phyloP scores from a whole-genome alignment of 108 stramenopile genomes.

The Skeletonema tropicum region DNA sequence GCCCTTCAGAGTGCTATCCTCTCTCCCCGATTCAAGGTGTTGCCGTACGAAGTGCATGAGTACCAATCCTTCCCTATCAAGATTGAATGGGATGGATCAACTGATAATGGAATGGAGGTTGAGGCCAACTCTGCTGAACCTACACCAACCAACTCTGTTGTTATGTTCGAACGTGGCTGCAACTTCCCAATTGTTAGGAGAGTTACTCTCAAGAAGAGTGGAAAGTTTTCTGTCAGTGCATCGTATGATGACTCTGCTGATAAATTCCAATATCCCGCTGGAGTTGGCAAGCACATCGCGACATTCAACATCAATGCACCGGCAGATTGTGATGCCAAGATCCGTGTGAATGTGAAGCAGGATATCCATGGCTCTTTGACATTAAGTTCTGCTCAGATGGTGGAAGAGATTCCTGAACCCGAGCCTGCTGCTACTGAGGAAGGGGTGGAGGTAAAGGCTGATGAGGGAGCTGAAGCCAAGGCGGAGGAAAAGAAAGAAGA shows the following conservation, averaged over 20 bases:
- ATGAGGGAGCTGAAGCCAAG: slow-evolving; percentile 58
- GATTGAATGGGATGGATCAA: slow-evolving; percentile 90
- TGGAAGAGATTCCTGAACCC: slow-evolving; percentile 86
- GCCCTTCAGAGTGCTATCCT: slow-evolving; percentile 97
- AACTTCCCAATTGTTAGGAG: slow-evolving; percentile 94
- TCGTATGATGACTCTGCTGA: slow-evolving; percentile 66
- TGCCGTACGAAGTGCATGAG: slow-evolving; percentile 94
- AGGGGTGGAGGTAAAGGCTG: slow-evolving; percentile 48
- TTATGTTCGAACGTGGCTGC: slow-evolving; percentile 91
- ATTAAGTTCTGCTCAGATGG: slow-evolving; percentile 92
- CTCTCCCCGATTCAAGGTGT: slow-evolving; percentile 95
- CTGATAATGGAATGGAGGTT: slow-evolving; percentile 62
- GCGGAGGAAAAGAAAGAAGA: slow-evolving; percentile 40
- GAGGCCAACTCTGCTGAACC: slow-evolving; percentile 58
- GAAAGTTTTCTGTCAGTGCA: slow-evolving; percentile 78
- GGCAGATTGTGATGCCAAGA: slow-evolving; percentile 74
- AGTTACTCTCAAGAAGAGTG: slow-evolving; percentile 85
- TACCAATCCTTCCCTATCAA: slow-evolving; percentile 86
- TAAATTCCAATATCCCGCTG: slow-evolving; percentile 53
- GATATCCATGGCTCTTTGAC: slow-evolving; percentile 92
- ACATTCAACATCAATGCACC: slow-evolving; percentile 77
- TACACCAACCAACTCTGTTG: slow-evolving; percentile 79
- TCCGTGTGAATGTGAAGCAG: slow-evolving; percentile 97
- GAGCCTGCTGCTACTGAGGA: slow-evolving; percentile 51
- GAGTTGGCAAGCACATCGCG: slow-evolving; percentile 61